phyloP scores from a whole-genome alignment of 306 rosid genomes.

The Prunus persica region Prunus_persica_NCBIv2 NC_034016.1:2979501-2980000 shows the following conservation, averaged over 20 bases:
- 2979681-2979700: too few species aligned
- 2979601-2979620: neutral
- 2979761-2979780: too few species aligned
- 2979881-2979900: too few species aligned
- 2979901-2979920: accelerated
- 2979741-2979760: neutral
- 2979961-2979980: too few species aligned
- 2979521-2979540: neutral
- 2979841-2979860: too few species aligned
- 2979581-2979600: neutral
- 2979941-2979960: too few species aligned
- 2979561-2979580: neutral
- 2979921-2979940: too few species aligned
- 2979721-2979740: neutral
- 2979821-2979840: too few species aligned
- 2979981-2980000: too few species aligned
- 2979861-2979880: too few species aligned
- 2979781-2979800: too few species aligned
- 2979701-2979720: neutral
- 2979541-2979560: neutral
- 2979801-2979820: too few species aligned
- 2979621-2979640: neutral
- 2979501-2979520: neutral
- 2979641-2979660: neutral
- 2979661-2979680: neutral